Conservation (phyloP, 345 rosid species). For the Aquilaria malaccensis region DNA sequence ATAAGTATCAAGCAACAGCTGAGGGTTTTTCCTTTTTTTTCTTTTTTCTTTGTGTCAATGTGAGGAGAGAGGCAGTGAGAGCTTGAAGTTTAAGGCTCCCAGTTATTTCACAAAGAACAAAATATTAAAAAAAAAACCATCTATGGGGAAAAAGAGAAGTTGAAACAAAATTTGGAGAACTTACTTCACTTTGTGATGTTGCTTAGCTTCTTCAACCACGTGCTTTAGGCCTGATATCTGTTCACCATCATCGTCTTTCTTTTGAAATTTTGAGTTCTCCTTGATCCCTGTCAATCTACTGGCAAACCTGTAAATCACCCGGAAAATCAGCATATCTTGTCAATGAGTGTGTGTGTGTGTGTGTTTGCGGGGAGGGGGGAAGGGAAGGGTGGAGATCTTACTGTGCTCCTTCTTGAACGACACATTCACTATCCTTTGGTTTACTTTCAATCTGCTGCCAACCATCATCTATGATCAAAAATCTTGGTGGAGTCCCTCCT, state of each 20-base stretch:
- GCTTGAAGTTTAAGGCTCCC: too few relatives aligned
- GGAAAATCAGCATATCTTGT: constrained; percentile 1
- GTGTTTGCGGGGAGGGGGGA: constrained; percentile 6
- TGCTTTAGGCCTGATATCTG: constrained; percentile 56
- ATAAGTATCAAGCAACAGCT: too few relatives aligned
- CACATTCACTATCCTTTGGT: constrained; percentile 47
- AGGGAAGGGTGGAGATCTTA: constrained; percentile 34
- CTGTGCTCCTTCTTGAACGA: constrained; percentile 99
- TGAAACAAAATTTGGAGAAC: constrained; percentile 17
- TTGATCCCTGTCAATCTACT: constrained; percentile 85
- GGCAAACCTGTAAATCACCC: constrained; percentile 58
- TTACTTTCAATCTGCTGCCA: constrained; percentile 97
- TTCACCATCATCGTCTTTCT: constrained; percentile 38
- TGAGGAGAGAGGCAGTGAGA: too few relatives aligned
- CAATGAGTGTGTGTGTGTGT: not conserved
- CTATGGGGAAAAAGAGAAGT: not conserved
- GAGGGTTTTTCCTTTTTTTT: too few relatives aligned
- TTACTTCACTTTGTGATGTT: constrained; percentile 74
- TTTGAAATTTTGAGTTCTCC: constrained; percentile 81
- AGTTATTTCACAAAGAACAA: too few relatives aligned
- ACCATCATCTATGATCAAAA: constrained; percentile 94
- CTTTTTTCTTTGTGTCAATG: too few relatives aligned
- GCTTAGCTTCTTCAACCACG: constrained; percentile 78
- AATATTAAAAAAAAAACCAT: too few relatives aligned
- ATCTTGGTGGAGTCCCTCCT: constrained; percentile 92